Base-by-base conservation (phyloP, 805 yeast genomes). In the Candida golubevii region DNA sequence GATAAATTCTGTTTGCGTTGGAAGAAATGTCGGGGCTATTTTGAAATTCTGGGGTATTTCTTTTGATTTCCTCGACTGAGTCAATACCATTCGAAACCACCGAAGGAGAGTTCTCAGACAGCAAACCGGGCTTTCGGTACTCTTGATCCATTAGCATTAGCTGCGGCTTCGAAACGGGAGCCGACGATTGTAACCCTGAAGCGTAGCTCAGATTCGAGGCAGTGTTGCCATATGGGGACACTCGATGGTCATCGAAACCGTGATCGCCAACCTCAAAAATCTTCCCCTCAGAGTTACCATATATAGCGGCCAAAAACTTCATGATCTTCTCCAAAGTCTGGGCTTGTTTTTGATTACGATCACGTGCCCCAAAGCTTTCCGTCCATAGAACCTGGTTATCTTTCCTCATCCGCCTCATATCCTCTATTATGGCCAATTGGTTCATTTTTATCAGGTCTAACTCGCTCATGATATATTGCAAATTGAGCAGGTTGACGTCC, bases 321-420 rank as follows among this genome's bases (percentile, higher is more conserved):
- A 93, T 66, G 40, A 93, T 91, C 51, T 87, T 85, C 51, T 89
- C 95, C 44, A 93, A 72, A 18, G 96, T 88, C 50, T 86, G 91
- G 34, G 91, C 82, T 61, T 93, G 98, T 30, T 82, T 75, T 55
- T 84, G 80, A 62, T 90, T 87, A 51, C 90, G 78, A 61, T 91
- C 97, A 42, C 97, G 74, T 6, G 91, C 83, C 46, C 82, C 67
- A 60, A 76, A 82, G 57, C 88, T 84, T 60, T 93, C 98, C 48
- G 84, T 83, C 99, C 99, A 93, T 36, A 93, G 66, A 56, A 88
- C 64, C 60, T 88, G 91, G 66, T 91, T 93, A 60, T 93, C 98
- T 48, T 83, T 83, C 46, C 89, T 76, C 33, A 93, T 80, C 46
- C 97, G 74, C 54, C 84, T 71, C 49, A 93, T 70, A 59, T 93